phyloP scores from a whole-genome alignment of 495 filamentous ascomycete genomes.

The Platismatia glauca region DNA sequence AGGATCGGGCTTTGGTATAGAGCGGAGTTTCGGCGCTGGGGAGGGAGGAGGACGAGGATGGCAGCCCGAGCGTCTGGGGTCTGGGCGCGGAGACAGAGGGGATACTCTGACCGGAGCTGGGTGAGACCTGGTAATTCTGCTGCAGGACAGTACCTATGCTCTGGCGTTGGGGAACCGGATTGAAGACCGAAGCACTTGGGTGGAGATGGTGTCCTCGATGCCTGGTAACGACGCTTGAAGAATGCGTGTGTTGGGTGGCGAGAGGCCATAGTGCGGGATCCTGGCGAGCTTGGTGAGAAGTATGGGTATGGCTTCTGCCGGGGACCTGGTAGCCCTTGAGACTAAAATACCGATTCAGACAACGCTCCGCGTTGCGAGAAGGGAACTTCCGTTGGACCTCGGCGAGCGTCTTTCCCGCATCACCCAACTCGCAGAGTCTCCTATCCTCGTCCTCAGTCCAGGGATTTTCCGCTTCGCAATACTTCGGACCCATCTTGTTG shows the following conservation, averaged over 20 bases:
- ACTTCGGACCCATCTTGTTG: background rate
- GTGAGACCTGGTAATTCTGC: background rate
- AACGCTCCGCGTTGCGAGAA: background rate
- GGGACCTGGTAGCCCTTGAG: background rate
- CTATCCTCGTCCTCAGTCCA: background rate
- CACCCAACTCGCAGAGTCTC: background rate
- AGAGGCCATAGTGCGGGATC: background rate
- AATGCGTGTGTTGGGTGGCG: background rate
- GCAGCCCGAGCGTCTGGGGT: background rate
- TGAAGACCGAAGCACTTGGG: background rate
- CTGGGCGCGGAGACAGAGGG: background rate
- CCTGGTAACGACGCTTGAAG: background rate
- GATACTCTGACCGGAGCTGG: background rate
- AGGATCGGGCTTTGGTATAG: too few species aligned
- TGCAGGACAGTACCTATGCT: background rate
- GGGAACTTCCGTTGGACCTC: background rate
- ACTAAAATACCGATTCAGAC: background rate
- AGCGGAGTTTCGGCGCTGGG: background rate
- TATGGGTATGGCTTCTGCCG: background rate
- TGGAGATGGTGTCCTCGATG: background rate
- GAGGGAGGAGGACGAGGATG: background rate
- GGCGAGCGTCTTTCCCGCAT: background rate
- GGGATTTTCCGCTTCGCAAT: background rate
- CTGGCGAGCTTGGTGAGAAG: background rate
- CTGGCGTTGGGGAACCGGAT: background rate